Conservation (phyloP, 148 eudicot genomes). For the Heliamphora exappendiculata region DNA sequence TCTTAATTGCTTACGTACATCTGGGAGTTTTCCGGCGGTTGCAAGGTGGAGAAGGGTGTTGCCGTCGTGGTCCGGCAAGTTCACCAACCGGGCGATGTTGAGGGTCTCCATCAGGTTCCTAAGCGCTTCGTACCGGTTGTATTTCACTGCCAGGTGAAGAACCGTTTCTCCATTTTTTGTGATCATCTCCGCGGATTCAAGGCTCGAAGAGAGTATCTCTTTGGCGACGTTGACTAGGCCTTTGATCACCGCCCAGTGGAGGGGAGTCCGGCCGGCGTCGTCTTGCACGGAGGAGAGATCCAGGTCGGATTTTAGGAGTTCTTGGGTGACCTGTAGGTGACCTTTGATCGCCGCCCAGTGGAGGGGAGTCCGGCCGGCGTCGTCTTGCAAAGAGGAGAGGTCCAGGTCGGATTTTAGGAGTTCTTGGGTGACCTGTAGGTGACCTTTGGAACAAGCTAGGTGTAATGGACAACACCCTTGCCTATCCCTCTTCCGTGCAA, state of each 20-base stretch:
- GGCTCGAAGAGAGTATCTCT: slow-evolving; percentile 18
- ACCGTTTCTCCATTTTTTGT: slow-evolving; percentile 19
- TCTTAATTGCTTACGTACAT: no score
- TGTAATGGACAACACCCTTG: slow-evolving; percentile 20
- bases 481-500: slow-evolving; percentile 14
- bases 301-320: slow-evolving; percentile 13
- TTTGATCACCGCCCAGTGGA: slow-evolving; percentile 23
- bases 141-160: slow-evolving; percentile 27
- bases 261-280: slow-evolving; percentile 19
- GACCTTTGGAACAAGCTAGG: slow-evolving; percentile 23
- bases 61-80: slow-evolving; percentile 21
- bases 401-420: slow-evolving; percentile 16
- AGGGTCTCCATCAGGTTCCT: slow-evolving; percentile 17
- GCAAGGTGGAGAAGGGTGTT: slow-evolving; percentile 26
- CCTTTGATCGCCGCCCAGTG: slow-evolving; percentile 25
- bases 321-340: slow-evolving; percentile 16
- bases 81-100: slow-evolving; percentile 9
- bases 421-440: slow-evolving; percentile 17
- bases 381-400: slow-evolving; percentile 16
- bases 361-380: slow-evolving; percentile 21
- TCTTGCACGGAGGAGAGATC: slow-evolving; percentile 20
- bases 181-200: slow-evolving; percentile 16
- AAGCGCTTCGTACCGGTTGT: slow-evolving; percentile 21
- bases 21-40: slow-evolving; percentile 22
- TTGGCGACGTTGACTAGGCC: slow-evolving; percentile 16